Base-by-base conservation (phyloP, 768 basidiomycete species). In the Steccherinum ochraceum region DNA sequence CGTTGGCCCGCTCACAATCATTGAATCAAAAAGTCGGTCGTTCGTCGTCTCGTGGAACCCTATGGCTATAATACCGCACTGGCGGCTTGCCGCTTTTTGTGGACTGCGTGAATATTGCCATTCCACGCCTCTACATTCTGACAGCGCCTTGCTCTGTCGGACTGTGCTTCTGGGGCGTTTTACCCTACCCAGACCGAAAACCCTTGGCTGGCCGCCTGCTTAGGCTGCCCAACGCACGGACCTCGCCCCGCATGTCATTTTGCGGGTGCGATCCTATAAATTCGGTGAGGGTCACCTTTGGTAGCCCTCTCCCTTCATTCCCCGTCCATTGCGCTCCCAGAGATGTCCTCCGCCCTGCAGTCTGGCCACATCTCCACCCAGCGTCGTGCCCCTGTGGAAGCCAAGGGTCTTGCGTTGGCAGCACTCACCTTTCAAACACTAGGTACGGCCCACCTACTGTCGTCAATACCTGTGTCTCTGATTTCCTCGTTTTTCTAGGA, bases 341-440 rank as follows among this genome's bases (percentile, higher is more conserved):
- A 35, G 30, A 35, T 35, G 30, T 35, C 30, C 16, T 35, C 30
- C 30, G 30, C 30, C 16, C 7, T 16, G 7, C 7, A 7, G 30
- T 7, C 7, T 35, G 30, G 7, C 16, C 30, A 35, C 16, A 35
- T 35, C 16, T 16, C 30, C 16, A 16, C 30, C 16, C 30, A 35
- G 30, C 30, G 30, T 16, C 53, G 53, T 12, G 40, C 49, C 4
- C 45, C 48, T 19, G 21, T 55, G 20, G 21, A 47, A 21, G 53
- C 51, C 20, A 39, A 27, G 13, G 53, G 64, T 5, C 24, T 58
- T 35, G 51, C 56, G 16, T 57, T 67, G 39, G 39, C 58, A 18
- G 11, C 59, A 5, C 56, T 67, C n/a, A 64, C 62, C 45, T 67
- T 68, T 45, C 67, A 68, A 57, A 63, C 67, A 3, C 50, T 68